Percentiles rank a stretch among this genome's conserved stretches.
Conservation (phyloP, 148 eudicot species). For the Rhododendron vialii region DNA sequence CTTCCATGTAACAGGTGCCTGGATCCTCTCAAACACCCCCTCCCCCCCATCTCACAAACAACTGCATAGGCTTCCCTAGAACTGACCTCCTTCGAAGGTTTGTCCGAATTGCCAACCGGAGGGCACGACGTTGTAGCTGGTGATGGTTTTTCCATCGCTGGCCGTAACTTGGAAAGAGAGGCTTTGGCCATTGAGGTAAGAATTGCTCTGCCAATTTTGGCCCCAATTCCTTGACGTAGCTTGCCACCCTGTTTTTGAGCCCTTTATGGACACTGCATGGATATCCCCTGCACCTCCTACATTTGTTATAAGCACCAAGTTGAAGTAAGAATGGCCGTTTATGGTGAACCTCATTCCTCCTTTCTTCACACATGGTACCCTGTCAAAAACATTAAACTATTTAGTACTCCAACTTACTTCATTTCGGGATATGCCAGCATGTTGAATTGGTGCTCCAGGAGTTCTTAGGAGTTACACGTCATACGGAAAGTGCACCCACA, state of each 20-base stretch:
- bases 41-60: background rate
- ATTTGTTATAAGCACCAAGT: conserved; percentile 41
- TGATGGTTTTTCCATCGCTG: conserved; percentile 32
- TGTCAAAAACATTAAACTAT: background rate
- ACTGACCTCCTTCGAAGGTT: conserved; percentile 35
- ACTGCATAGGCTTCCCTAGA: conserved; percentile 4
- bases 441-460: too few species aligned
- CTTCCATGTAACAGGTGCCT: background rate
- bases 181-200: conserved; percentile 31
- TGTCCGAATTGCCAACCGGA: conserved; percentile 45
- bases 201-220: conserved; percentile 49
- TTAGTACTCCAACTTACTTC: background rate
- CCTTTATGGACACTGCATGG: conserved; percentile 31
- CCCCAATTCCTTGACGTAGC: conserved; percentile 50
- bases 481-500: background rate
- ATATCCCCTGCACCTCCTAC: conserved; percentile 50
- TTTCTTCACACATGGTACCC: conserved; percentile 44
- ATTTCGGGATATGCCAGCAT: too few species aligned
- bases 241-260: conserved; percentile 35
- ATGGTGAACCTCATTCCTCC: conserved; percentile 53
- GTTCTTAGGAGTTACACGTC: too few species aligned
- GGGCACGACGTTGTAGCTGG: conserved; percentile 30
- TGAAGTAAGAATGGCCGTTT: conserved; percentile 47
- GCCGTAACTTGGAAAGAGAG: conserved; percentile 34
- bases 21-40: background rate